A percentile compares a stretch with the other conserved stretches of the same genome.
phyloP scores from a whole-genome alignment of 257 asterid genomes.

The Capsicum chinense region DNA sequence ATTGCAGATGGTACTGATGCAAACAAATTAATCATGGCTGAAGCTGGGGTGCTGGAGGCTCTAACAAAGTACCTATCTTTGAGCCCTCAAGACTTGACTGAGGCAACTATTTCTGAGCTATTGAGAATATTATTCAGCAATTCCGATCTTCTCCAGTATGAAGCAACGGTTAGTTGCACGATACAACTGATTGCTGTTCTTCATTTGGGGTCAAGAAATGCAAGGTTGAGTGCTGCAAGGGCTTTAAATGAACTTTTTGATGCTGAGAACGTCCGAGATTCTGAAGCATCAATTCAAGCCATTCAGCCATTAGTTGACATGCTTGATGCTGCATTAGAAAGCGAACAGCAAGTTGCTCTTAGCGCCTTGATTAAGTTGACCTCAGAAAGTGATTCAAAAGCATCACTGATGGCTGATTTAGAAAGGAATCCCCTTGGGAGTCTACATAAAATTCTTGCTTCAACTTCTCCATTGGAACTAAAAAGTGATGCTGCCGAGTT shows the following conservation, averaged over 20 bases:
- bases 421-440: slow-evolving; percentile 70
- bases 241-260: slow-evolving; percentile 74
- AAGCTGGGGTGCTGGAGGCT: slow-evolving; percentile 83
- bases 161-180: slow-evolving; percentile 69
- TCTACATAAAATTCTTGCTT: slow-evolving; percentile 61
- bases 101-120: slow-evolving; percentile 77
- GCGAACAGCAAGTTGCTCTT: slow-evolving; percentile 74
- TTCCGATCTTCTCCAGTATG: slow-evolving; percentile 61
- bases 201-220: slow-evolving; percentile 83
- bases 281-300: slow-evolving; percentile 76
- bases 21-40: slow-evolving; percentile 80
- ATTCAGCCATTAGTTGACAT: slow-evolving; percentile 80
- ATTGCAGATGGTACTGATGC: slow-evolving; percentile 77
- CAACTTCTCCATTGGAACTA: slow-evolving; percentile 59
- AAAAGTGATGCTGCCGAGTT: slow-evolving; percentile 77
- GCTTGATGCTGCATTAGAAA: slow-evolving; percentile 61
- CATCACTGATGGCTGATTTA: slow-evolving; percentile 63
- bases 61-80: slow-evolving; percentile 76
- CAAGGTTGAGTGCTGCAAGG: slow-evolving; percentile 76
- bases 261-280: slow-evolving; percentile 65
- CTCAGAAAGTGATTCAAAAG: slow-evolving; percentile 55
- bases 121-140: slow-evolving; percentile 70
- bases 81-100: slow-evolving; percentile 83
- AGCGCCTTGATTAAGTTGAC: slow-evolving; percentile 75
- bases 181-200: slow-evolving; percentile 84